Percentiles rank a stretch among this genome's conserved stretches.
These are phyloP conservation scores for Nigrograna mackinnonii DNA, from an alignment of 2,329 filamentous ascomycete genomes.

Conservation along the genomic window DNA sequence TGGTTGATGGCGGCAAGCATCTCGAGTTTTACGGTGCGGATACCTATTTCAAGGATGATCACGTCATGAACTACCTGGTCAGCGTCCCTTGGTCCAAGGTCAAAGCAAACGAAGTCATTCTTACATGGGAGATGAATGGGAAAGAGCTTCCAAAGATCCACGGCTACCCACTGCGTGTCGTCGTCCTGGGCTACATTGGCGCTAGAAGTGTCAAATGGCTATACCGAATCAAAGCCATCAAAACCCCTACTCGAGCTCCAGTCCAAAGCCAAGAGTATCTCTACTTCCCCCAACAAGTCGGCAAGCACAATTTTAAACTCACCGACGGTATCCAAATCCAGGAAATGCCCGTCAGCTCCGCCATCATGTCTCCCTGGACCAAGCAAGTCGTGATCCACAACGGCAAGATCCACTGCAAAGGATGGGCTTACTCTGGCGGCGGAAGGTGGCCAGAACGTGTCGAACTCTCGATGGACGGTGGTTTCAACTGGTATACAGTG, in stretches of 20 bases:
- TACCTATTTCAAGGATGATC: constrained; percentile 71
- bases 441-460: constrained; percentile 60
- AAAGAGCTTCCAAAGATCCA: constrained; percentile 67
- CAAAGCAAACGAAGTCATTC: constrained; percentile 66
- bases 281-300: constrained; percentile 70
- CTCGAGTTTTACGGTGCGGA: constrained; percentile 72
- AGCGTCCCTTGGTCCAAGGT: constrained; percentile 71
- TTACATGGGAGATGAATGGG: constrained; percentile 75
- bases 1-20: constrained; percentile 60
- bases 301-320: constrained; percentile 66
- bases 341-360: constrained; percentile 71
- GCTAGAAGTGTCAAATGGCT: constrained; percentile 67
- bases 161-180: constrained; percentile 64
- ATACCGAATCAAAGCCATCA: constrained; percentile 64
- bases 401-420: constrained; percentile 59
- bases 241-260: constrained; percentile 58
- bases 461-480: constrained; percentile 66
- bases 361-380: constrained; percentile 66
- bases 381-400: constrained; percentile 66
- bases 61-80: constrained; percentile 69
- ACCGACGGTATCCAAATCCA: constrained; percentile 69
- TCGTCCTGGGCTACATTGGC: constrained; percentile 70
- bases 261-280: constrained; percentile 65
- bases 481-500: constrained; percentile 66
- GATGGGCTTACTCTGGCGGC: constrained; percentile 48